Evolutionary conservation across 2,329 filamentous ascomycete genomes (phyloP).

Genomic region (Ophiocordyceps camponoti-leonardi): DNA sequence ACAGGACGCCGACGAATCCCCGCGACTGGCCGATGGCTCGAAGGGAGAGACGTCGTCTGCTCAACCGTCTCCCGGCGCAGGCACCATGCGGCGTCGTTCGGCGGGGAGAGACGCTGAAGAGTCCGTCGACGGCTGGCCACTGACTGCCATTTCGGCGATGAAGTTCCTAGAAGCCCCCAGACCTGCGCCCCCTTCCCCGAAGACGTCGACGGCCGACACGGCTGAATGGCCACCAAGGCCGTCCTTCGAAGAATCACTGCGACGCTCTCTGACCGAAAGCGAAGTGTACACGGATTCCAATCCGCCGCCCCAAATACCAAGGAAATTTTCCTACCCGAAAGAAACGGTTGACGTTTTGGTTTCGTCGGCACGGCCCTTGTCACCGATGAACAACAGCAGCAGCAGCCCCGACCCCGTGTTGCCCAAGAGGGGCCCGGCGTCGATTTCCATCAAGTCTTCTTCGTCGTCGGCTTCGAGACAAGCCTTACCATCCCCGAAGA

Average conservation of each 20-base stretch:
- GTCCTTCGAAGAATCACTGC: background rate
- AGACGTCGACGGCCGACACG: background rate
- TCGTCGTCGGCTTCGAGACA: background rate
- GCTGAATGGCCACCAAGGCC: background rate
- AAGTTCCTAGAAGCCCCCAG: background rate
- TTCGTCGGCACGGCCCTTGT: slow-evolving; percentile 2
- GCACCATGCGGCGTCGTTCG: slow-evolving; percentile 33
- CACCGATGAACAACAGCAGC: background rate
- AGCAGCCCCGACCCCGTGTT: background rate
- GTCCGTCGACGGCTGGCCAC: background rate
- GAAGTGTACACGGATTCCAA: background rate
- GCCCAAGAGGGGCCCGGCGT: background rate
- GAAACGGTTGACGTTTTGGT: slow-evolving; percentile 4
- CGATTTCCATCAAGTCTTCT: background rate
- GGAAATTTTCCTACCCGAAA: background rate
- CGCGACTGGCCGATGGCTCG: slow-evolving; percentile 1
- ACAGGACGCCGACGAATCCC: background rate
- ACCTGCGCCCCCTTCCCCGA: background rate
- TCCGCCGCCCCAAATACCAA: background rate
- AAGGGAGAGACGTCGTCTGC: slow-evolving; percentile 16
- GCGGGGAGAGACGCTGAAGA: slow-evolving; percentile 19
- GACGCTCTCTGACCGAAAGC: background rate
- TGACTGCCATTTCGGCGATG: background rate
- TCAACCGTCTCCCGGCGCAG: slow-evolving; percentile 31
- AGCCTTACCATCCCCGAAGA: background rate